These are phyloP conservation scores for Pseudopyricularia javanii DNA, from an alignment of 2,329 filamentous ascomycete species.

Conservation along the genomic window DNA sequence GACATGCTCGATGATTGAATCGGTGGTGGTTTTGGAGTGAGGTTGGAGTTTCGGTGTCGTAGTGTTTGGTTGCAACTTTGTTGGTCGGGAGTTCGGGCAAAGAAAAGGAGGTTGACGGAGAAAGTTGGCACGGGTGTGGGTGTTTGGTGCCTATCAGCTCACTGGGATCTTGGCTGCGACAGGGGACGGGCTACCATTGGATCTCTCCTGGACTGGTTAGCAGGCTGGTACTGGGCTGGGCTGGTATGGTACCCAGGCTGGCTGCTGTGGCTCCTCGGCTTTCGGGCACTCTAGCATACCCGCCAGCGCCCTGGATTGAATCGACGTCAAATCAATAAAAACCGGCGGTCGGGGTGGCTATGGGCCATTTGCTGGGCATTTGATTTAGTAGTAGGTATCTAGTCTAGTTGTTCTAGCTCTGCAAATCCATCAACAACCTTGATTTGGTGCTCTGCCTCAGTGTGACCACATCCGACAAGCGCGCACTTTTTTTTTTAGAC, in stretches of 20 bases:
- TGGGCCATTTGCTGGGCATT: too few relatives aligned
- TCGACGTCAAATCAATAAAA: background rate
- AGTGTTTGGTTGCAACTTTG: background rate
- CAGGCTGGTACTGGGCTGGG: too few relatives aligned
- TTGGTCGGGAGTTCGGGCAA: background rate
- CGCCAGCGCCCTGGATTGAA: too few relatives aligned
- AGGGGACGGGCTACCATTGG: background rate
- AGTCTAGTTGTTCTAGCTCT: too few relatives aligned
- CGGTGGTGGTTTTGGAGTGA: background rate
- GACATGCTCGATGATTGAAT: slow-evolving; percentile 1
- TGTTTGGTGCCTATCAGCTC: background rate
- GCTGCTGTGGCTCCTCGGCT: background rate
- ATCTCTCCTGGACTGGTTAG: too few relatives aligned
- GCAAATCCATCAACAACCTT: too few relatives aligned
- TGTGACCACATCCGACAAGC: too few relatives aligned
- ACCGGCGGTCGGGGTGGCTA: too few relatives aligned
- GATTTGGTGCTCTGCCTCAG: too few relatives aligned
- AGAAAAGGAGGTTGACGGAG: background rate
- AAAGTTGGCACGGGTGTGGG: slow-evolving; percentile 2
- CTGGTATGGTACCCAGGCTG: background rate
- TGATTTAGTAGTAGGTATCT: too few relatives aligned
- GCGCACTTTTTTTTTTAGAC: too few relatives aligned
- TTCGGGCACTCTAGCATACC: background rate
- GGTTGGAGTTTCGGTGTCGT: too few relatives aligned
- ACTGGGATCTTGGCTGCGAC: background rate